phyloP scores from a whole-genome alignment of 2,329 filamentous ascomycete genomes.

The Bisporella sp. region DNA sequence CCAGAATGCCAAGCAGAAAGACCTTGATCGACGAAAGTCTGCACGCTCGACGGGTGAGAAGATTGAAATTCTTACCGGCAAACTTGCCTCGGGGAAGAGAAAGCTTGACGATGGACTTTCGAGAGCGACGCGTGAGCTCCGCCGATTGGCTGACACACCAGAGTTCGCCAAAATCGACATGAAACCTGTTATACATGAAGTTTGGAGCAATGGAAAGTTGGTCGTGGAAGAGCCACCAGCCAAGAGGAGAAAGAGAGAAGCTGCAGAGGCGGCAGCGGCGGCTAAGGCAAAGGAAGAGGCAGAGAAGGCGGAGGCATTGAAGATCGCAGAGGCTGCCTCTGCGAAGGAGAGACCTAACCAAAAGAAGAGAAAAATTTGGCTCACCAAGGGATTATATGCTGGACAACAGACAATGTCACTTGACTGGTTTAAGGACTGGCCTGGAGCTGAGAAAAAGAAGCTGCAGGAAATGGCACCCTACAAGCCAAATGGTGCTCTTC shows the following conservation, averaged over 20 bases:
- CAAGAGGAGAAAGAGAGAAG: slow-evolving; percentile 28
- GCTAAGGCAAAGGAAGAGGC: slow-evolving; percentile 1
- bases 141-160: slow-evolving; percentile 54
- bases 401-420: slow-evolving; percentile 53
- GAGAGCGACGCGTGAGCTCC: slow-evolving; percentile 49
- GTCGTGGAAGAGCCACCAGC: slow-evolving; percentile 34
- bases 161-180: slow-evolving; percentile 54
- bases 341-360: slow-evolving; percentile 15
- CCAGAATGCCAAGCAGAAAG: slow-evolving; percentile 11
- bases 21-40: slow-evolving; percentile 31
- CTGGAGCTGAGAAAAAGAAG: slow-evolving; percentile 41
- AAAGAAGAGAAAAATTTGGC: slow-evolving; percentile 42
- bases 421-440: slow-evolving; percentile 20
- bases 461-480: slow-evolving; percentile 41
- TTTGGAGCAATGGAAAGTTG: slow-evolving; percentile 61
- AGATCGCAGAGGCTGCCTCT: neutral
- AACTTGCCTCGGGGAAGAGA: slow-evolving; percentile 52
- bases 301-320: neutral
- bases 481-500: slow-evolving; percentile 53
- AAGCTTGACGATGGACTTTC: slow-evolving; percentile 35
- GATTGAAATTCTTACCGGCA: slow-evolving; percentile 37
- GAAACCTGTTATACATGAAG: slow-evolving; percentile 48
- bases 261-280: slow-evolving; percentile 27
- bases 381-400: slow-evolving; percentile 77
- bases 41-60: slow-evolving; percentile 36